These are phyloP conservation scores for Arthonia radiata DNA, from an alignment of 495 filamentous ascomycete genomes.

Conservation along the genomic window DNA sequence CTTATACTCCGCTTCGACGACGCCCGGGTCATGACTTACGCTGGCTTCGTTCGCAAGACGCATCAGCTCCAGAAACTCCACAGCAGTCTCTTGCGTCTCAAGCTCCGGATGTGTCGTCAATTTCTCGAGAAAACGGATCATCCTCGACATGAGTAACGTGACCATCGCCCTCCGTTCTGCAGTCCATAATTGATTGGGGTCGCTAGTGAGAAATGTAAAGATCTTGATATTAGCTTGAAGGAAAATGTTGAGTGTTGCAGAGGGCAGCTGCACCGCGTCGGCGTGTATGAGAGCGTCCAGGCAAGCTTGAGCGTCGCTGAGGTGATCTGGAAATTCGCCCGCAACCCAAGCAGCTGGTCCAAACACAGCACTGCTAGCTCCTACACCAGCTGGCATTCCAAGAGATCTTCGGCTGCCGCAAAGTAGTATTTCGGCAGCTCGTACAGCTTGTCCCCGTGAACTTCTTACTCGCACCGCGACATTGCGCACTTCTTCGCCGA, in stretches of 20 bases:
- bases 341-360: slow-evolving; percentile 56
- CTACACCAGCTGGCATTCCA: slow-evolving; percentile 20
- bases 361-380: slow-evolving; percentile 33
- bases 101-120: slow-evolving; percentile 58
- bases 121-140: slow-evolving; percentile 58
- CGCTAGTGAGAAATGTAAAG: slow-evolving; percentile 37
- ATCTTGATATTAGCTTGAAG: slow-evolving; percentile 77
- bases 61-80: slow-evolving; percentile 75
- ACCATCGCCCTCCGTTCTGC: slow-evolving; percentile 38
- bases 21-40: slow-evolving; percentile 30
- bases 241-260: slow-evolving; percentile 43
- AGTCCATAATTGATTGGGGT: slow-evolving; percentile 32
- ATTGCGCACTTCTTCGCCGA: slow-evolving; percentile 68
- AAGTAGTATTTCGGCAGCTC: slow-evolving; percentile 57
- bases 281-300: slow-evolving; percentile 48
- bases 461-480: slow-evolving; percentile 77
- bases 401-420: slow-evolving; percentile 22
- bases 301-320: slow-evolving; percentile 37
- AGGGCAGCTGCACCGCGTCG: slow-evolving; percentile 30
- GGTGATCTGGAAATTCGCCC: slow-evolving; percentile 55
- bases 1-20: slow-evolving; percentile 21
- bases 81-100: slow-evolving; percentile 88
- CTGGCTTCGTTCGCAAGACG: slow-evolving; percentile 63
- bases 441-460: slow-evolving; percentile 47
- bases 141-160: slow-evolving; percentile 47